phyloP scores from a whole-genome alignment of 2,329 filamentous ascomycete genomes.

The Volutella citrinella region DNA sequence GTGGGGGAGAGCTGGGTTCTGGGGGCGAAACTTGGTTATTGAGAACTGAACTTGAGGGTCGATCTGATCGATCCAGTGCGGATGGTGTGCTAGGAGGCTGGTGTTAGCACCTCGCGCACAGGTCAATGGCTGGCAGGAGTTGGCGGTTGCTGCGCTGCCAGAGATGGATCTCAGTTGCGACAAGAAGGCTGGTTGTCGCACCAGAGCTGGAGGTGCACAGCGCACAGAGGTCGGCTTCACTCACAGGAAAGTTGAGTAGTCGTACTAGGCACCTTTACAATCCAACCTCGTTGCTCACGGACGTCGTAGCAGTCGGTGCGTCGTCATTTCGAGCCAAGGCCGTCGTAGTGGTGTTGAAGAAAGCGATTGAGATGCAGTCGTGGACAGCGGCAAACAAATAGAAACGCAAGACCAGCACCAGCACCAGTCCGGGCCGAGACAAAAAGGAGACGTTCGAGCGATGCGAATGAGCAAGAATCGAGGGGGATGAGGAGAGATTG shows the following conservation, averaged over 20 bases:
- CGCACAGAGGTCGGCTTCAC: slow-evolving; percentile 16
- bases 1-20: too few species aligned
- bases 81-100: too few species aligned
- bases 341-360: slow-evolving; percentile 5
- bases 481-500: too few species aligned
- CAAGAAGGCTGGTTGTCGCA: slow-evolving; percentile 10
- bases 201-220: slow-evolving; percentile 7
- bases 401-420: slow-evolving; percentile 23
- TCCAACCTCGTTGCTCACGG: slow-evolving; percentile 17
- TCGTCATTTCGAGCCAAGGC: slow-evolving; percentile 17
- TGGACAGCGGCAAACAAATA: slow-evolving; percentile 10
- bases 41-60: too few species aligned
- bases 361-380: slow-evolving; percentile 1
- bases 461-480: too few species aligned
- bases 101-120: too few species aligned
- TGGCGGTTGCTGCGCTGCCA: background rate
- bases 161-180: slow-evolving; percentile 2
- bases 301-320: slow-evolving; percentile 11
- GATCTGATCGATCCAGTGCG: too few species aligned
- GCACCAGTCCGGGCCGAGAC: slow-evolving; percentile 17
- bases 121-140: background rate
- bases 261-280: slow-evolving; percentile 11
- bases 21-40: too few species aligned
- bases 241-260: too few species aligned
- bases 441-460: too few species aligned